Conservation (phyloP, 179 eudicot genomes). For the Vitellaria paradoxa region DNA sequence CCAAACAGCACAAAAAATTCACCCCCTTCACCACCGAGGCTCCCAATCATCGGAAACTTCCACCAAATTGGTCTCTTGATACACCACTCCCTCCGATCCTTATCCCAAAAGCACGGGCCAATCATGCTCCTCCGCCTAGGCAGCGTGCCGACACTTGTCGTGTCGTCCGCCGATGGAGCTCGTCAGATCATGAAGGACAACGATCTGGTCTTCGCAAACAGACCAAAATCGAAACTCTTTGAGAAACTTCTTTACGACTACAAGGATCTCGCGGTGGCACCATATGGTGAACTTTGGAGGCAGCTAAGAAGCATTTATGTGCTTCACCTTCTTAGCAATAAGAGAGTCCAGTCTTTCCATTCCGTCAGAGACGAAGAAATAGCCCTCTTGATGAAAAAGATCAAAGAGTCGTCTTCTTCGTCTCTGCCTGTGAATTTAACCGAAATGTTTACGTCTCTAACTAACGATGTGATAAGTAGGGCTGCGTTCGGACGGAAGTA, state of each 20-base stretch:
- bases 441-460: background rate
- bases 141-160: slow-evolving; percentile 16
- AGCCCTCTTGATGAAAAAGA: slow-evolving; percentile 10
- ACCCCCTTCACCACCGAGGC: slow-evolving; percentile 36
- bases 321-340: slow-evolving; percentile 31
- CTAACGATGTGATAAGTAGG: slow-evolving; percentile 9
- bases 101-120: slow-evolving; percentile 37
- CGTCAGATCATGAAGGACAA: slow-evolving; percentile 36
- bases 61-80: slow-evolving; percentile 35
- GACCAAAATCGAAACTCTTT: background rate
- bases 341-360: slow-evolving; percentile 20
- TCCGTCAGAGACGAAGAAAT: slow-evolving; percentile 27
- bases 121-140: slow-evolving; percentile 36
- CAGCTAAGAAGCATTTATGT: slow-evolving; percentile 27
- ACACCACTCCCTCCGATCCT: slow-evolving; percentile 32
- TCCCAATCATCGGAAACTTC: slow-evolving; percentile 39
- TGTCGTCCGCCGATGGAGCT: slow-evolving; percentile 28
- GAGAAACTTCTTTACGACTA: slow-evolving; percentile 12
- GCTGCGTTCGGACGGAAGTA: slow-evolving; percentile 13
- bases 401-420: background rate
- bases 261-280: slow-evolving; percentile 22
- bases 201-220: slow-evolving; percentile 30
- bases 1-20: background rate
- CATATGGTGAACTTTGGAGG: slow-evolving; percentile 45
- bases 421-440: slow-evolving; percentile 14